These are phyloP conservation scores for Salix arbutifolia DNA, from an alignment of 345 rosid species.

Conservation along the genomic window DNA sequence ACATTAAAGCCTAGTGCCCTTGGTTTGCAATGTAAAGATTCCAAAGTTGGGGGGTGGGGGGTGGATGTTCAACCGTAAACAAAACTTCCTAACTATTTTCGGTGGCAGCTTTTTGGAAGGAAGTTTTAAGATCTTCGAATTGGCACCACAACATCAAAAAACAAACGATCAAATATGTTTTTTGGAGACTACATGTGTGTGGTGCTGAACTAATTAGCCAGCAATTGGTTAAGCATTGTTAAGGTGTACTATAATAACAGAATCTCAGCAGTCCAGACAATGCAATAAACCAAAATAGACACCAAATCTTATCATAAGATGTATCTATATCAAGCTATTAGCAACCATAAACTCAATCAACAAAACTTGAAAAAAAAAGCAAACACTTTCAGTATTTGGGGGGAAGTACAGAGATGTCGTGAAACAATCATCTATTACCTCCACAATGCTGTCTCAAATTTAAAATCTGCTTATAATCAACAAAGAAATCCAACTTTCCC, in stretches of 20 bases:
- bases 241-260: background rate
- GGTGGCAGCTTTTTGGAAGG: background rate
- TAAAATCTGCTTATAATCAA: background rate
- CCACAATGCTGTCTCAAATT: background rate
- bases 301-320: background rate
- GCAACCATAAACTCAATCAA: background rate
- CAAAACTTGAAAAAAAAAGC: background rate
- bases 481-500: background rate
- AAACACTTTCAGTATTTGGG: no score
- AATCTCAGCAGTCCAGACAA: background rate
- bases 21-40: no score
- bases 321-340: background rate
- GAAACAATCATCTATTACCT: conserved; percentile 7
- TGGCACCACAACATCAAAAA: background rate
- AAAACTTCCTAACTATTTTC: background rate
- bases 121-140: background rate
- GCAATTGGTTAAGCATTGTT: background rate
- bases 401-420: background rate
- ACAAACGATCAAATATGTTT: background rate
- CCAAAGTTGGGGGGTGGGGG: no score
- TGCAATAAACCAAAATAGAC: background rate
- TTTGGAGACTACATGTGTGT: background rate
- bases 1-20: no score
- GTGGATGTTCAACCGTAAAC: background rate
- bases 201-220: background rate